These are phyloP conservation scores for Fusarium sp. DNA, from an alignment of 2,329 filamentous ascomycete species.

Conservation along the genomic window DNA sequence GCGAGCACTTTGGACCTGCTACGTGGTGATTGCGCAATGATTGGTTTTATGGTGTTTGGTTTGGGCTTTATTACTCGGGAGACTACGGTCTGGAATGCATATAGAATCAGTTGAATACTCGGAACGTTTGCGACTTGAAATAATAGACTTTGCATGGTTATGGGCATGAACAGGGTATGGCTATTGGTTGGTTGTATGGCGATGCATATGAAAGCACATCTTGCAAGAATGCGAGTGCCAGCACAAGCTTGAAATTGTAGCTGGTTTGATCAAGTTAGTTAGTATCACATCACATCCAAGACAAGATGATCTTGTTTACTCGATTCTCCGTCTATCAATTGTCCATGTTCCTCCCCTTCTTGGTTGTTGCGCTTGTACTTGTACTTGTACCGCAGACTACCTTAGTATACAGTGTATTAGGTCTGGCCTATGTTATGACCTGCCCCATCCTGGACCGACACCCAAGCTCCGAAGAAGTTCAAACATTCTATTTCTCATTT, in stretches of 20 bases:
- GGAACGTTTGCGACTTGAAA: constrained; percentile 6
- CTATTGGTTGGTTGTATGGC: constrained; percentile 7
- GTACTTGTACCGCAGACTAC: constrained; percentile 46
- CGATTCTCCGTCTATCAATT: constrained; percentile 47
- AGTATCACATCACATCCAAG: constrained; percentile 14
- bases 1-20: constrained; percentile 74
- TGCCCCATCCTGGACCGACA: constrained; percentile 29
- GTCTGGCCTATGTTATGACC: constrained; percentile 39
- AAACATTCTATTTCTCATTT: constrained; percentile 50
- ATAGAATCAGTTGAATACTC: constrained; percentile 30
- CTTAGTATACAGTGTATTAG: constrained; percentile 50
- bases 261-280: background rate
- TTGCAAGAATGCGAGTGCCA: background rate
- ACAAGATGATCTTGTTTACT: constrained; percentile 34
- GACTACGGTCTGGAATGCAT: constrained; percentile 21
- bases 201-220: background rate
- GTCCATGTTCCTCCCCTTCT: constrained; percentile 27
- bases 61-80: background rate
- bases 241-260: background rate
- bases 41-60: background rate
- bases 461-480: constrained; percentile 34
- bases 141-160: constrained; percentile 38
- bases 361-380: constrained; percentile 28
- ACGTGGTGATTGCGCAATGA: constrained; percentile 58
- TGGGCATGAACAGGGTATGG: constrained; percentile 12